Evolutionary conservation across 192 early-diverging fungal species (phyloP).

Genomic region (Backusella macrospora): DNA sequence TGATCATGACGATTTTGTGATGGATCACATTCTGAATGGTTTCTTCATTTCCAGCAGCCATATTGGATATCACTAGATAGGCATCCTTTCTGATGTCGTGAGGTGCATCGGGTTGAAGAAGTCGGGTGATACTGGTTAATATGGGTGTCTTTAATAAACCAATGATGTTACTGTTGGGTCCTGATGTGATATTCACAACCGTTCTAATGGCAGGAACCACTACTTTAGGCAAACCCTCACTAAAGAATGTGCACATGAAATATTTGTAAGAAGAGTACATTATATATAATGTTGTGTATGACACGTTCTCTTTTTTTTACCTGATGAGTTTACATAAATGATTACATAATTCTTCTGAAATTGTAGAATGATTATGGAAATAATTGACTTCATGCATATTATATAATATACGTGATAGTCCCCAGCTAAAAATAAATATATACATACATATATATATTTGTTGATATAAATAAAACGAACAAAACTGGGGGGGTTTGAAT

Average conservation of each 20-base stretch:
- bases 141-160: constrained; percentile 19
- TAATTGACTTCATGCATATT: constrained; percentile 41
- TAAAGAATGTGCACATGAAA: not conserved
- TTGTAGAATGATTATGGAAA: constrained; percentile 21
- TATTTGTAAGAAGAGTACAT: too few relatives aligned
- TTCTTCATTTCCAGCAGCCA: constrained; percentile 27
- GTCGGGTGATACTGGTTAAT: not conserved
- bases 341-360: constrained; percentile 23
- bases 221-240: not conserved
- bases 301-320: constrained; percentile 5
- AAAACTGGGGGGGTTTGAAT: too few relatives aligned
- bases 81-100: constrained; percentile 31
- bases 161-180: constrained; percentile 30
- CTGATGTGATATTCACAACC: constrained; percentile 43
- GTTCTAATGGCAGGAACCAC: constrained; percentile 29
- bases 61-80: constrained; percentile 35
- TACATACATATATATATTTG: not conserved
- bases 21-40: constrained; percentile 26
- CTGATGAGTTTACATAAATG: constrained; percentile 25
- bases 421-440: constrained; percentile 31
- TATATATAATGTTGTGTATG: not conserved
- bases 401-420: constrained; percentile 38
- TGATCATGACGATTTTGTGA: constrained; percentile 23
- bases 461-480: too few relatives aligned
- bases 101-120: constrained; percentile 12